Evolutionary conservation across 2,329 filamentous ascomycete species (phyloP).

Genomic region (Tothia fuscella): DNA sequence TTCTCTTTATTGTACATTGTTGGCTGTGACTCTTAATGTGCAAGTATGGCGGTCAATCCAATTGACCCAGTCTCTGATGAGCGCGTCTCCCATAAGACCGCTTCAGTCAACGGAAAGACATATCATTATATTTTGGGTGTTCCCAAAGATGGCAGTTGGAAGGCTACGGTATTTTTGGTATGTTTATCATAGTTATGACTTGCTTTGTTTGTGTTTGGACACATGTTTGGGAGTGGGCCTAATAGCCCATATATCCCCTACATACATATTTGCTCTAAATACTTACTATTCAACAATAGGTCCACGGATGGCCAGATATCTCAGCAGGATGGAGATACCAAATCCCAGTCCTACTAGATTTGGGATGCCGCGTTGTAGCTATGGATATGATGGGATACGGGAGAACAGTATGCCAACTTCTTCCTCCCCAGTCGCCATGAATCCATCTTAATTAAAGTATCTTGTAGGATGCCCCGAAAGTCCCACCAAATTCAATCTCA

Average conservation of each 20-base stretch:
- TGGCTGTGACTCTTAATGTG: too few species aligned
- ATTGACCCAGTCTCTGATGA: slow-evolving; percentile 51
- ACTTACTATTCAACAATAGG: slow-evolving; percentile 22
- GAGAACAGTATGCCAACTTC: slow-evolving; percentile 39
- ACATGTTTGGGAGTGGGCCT: too few species aligned
- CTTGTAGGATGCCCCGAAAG: slow-evolving; percentile 30
- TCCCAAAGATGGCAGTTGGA: slow-evolving; percentile 31
- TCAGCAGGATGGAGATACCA: slow-evolving; percentile 82
- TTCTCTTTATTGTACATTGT: too few species aligned
- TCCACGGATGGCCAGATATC: slow-evolving; percentile 77
- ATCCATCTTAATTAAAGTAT: not conserved
- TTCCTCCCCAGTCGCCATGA: not conserved
- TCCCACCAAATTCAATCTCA: slow-evolving; percentile 47
- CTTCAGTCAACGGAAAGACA: slow-evolving; percentile 53
- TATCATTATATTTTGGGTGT: slow-evolving; percentile 52
- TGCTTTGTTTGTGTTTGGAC: not conserved
- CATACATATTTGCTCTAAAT: not conserved
- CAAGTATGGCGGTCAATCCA: too few species aligned
- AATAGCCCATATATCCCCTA: too few species aligned
- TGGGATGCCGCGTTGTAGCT: slow-evolving; percentile 67
- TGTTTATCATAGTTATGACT: slow-evolving; percentile 4
- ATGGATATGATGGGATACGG: slow-evolving; percentile 52
- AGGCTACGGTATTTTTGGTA: slow-evolving; percentile 44
- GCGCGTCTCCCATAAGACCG: slow-evolving; percentile 52
- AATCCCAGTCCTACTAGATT: slow-evolving; percentile 60